phyloP scores from a whole-genome alignment of 2,329 filamentous ascomycete genomes.

The Fusarium circinatum region DNA sequence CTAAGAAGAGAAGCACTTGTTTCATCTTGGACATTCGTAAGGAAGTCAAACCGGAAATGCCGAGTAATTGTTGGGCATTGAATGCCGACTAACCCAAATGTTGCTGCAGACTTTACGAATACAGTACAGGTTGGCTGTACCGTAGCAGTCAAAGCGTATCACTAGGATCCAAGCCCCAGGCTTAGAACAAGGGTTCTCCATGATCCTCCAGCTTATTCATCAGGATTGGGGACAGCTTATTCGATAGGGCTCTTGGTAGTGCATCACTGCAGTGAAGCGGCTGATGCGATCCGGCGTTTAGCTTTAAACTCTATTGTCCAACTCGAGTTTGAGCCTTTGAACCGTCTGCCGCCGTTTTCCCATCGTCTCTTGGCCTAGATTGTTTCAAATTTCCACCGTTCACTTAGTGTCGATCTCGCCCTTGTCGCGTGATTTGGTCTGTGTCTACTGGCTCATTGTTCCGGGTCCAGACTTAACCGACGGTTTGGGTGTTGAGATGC shows the following conservation, averaged over 20 bases:
- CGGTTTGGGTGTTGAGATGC: background rate
- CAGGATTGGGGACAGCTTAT: background rate
- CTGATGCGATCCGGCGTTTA: background rate
- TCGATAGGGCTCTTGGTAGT: background rate
- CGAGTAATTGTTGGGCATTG: background rate
- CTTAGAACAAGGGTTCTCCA: background rate
- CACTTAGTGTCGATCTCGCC: background rate
- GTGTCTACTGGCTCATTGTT: background rate
- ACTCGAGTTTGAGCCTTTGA: background rate
- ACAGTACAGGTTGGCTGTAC: background rate
- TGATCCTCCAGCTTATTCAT: background rate
- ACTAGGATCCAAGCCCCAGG: background rate
- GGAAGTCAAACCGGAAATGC: background rate
- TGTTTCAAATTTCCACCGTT: background rate
- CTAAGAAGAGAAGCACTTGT: background rate
- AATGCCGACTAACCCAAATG: background rate
- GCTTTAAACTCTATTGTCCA: slow-evolving; percentile 8
- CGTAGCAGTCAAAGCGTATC: background rate
- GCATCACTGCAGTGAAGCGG: background rate
- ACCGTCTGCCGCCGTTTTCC: background rate
- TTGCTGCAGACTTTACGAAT: background rate
- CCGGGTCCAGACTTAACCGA: background rate
- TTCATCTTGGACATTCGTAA: background rate
- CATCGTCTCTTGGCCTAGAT: background rate
- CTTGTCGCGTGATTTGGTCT: background rate